Conservation (phyloP, 1,284 basidiomycete species). For the Trichosporon coremiiforme region DNA sequence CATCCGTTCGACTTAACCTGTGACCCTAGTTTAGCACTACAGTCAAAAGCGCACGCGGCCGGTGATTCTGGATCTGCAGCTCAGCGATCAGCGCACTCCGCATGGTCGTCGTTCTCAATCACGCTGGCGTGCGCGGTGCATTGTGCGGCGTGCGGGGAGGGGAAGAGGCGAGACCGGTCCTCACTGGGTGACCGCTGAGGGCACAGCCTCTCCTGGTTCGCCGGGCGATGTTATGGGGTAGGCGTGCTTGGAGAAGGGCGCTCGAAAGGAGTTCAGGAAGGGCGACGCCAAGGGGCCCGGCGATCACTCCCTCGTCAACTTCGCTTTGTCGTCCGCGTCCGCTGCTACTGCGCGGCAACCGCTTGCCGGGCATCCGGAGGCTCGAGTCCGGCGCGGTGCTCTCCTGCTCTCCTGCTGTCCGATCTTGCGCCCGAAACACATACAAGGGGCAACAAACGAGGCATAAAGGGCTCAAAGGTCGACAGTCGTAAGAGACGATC, state of each 20-base stretch:
- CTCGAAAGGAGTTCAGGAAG: not conserved
- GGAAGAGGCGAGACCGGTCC: not conserved
- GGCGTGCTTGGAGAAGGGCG: not conserved
- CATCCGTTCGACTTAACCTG: no score
- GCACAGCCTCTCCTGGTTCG: not conserved
- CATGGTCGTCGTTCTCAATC: not conserved
- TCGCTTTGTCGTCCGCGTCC: not conserved
- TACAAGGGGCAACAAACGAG: not conserved
- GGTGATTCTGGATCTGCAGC: conserved; percentile 13
- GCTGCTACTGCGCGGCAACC: no score
- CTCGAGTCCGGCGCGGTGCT: not conserved
- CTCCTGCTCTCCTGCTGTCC: not conserved
- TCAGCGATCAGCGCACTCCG: conserved; percentile 4
- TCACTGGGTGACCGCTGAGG: not conserved
- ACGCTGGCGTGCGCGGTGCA: not conserved
- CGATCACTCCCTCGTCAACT: not conserved
- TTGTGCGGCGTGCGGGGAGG: not conserved
- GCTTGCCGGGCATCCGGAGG: not conserved
- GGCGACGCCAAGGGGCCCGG: not conserved
- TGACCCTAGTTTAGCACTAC: no score
- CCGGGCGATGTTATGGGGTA: not conserved
- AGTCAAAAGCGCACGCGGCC: not conserved
- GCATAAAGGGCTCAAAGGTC: not conserved
- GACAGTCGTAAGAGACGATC: not conserved
- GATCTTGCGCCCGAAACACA: not conserved